Percentiles rank a stretch among this genome's conserved stretches.
These are phyloP conservation scores for Microsporum canis DNA, from an alignment of 2,329 filamentous ascomycete genomes.

Conservation along the genomic window DNA sequence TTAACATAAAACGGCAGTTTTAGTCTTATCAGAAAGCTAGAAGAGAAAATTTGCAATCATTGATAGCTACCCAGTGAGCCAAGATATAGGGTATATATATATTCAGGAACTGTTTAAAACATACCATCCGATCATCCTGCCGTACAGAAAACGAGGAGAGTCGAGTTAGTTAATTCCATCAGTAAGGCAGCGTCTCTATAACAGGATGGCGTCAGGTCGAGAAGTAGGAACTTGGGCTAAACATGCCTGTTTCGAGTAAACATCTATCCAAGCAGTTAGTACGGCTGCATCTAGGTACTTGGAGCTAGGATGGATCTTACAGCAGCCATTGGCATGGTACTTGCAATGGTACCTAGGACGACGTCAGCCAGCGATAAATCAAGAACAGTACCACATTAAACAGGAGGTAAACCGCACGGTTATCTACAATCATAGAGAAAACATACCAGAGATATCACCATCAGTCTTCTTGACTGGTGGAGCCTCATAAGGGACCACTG, in stretches of 20 bases:
- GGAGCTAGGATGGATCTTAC: constrained; percentile 34
- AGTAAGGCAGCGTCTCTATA: neutral
- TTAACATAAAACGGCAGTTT: neutral
- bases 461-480: constrained; percentile 56
- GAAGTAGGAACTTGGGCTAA: neutral
- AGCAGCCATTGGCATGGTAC: constrained; percentile 87
- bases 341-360: constrained; percentile 48
- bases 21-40: neutral
- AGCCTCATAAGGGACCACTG: constrained; percentile 82
- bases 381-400: constrained; percentile 6
- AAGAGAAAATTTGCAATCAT: neutral
- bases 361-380: neutral
- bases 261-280: constrained; percentile 44
- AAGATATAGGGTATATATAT: neutral
- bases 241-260: constrained; percentile 77
- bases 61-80: neutral
- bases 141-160: neutral
- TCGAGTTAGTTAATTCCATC: neutral
- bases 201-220: neutral
- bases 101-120: constrained; percentile 13
- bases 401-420: neutral
- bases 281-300: neutral
- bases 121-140: constrained; percentile 54
- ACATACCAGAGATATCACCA: constrained; percentile 59
- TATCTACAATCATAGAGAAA: neutral